A percentile compares a stretch with the other conserved stretches of the same genome.
Evolutionary conservation across 208 protist species (phyloP).

Genomic region (Crithidia bombi): DNA sequence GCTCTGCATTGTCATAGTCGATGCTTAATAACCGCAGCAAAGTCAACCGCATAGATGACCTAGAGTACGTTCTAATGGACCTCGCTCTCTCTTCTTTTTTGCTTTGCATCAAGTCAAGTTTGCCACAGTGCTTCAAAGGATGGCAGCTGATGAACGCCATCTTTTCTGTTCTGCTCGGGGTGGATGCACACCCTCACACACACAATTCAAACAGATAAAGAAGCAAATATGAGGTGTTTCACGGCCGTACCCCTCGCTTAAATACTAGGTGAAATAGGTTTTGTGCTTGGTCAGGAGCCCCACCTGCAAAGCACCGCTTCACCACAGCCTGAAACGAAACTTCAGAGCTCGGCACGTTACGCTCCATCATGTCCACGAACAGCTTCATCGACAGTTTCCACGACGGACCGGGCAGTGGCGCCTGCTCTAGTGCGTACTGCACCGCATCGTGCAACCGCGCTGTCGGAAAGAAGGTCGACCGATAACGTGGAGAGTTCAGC

Average conservation of each 20-base stretch:
- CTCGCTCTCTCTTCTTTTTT: too few relatives aligned
- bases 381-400: constrained; percentile 70
- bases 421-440: constrained; percentile 80
- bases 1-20: too few relatives aligned
- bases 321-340: constrained; percentile 80
- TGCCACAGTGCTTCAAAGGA: too few relatives aligned
- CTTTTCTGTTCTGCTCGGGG: too few relatives aligned
- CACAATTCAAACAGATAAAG: too few relatives aligned
- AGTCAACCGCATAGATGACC: too few relatives aligned
- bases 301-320: constrained; percentile 69
- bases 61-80: too few relatives aligned
- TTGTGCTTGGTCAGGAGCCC: constrained; percentile 58
- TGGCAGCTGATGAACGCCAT: too few relatives aligned
- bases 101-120: too few relatives aligned
- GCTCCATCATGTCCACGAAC: constrained; percentile 64
- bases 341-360: constrained; percentile 65
- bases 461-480: constrained; percentile 65
- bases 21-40: too few relatives aligned
- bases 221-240: neutral
- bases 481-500: constrained; percentile 41
- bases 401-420: constrained; percentile 41
- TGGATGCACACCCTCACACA: too few relatives aligned
- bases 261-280: constrained; percentile 57
- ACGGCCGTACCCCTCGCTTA: constrained; percentile 35
- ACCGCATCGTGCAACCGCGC: constrained; percentile 79